A percentile compares a stretch with the other conserved stretches of the same genome.
These are phyloP conservation scores for Saccharum officinarum DNA, from an alignment of 176 grass and related monocot species.

Conservation along the genomic window DNA sequence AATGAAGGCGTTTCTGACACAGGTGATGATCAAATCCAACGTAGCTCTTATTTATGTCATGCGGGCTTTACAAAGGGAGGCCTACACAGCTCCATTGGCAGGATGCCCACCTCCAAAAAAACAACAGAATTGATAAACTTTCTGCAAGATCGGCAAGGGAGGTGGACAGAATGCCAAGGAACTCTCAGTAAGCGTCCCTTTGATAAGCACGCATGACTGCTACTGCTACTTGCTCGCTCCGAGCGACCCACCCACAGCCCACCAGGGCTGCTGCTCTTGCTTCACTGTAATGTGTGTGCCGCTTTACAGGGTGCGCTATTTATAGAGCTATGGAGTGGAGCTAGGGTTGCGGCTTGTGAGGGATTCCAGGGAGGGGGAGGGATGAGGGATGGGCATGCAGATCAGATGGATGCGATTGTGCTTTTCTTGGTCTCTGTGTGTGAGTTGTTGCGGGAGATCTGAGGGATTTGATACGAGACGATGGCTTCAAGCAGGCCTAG, in stretches of 20 bases:
- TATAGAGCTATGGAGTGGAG: constrained; percentile 44
- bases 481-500: constrained; percentile 19
- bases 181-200: constrained; percentile 60
- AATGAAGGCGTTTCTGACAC: constrained; percentile 29
- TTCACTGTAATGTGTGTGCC: not conserved
- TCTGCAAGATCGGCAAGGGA: constrained; percentile 35
- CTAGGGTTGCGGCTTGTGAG: constrained; percentile 41
- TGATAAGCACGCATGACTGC: constrained; percentile 59
- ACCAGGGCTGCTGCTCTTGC: not conserved
- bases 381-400: constrained; percentile 26
- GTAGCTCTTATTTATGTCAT: constrained; percentile 37
- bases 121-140: not conserved
- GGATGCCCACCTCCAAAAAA: constrained; percentile 73
- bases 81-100: constrained; percentile 89
- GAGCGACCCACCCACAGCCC: not conserved
- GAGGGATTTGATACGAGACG: constrained; percentile 30
- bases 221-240: not conserved
- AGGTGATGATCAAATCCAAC: constrained; percentile 26
- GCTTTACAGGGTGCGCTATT: constrained; percentile 36
- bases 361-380: not conserved
- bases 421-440: constrained; percentile 45
- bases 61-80: constrained; percentile 74
- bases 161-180: constrained; percentile 90
- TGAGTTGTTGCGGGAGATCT: constrained; percentile 31
- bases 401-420: constrained; percentile 43